Evolutionary conservation across 805 yeast species (phyloP), one percentile per base, ranked within the genome.

Genomic region (Pichia eremophila): DNA sequence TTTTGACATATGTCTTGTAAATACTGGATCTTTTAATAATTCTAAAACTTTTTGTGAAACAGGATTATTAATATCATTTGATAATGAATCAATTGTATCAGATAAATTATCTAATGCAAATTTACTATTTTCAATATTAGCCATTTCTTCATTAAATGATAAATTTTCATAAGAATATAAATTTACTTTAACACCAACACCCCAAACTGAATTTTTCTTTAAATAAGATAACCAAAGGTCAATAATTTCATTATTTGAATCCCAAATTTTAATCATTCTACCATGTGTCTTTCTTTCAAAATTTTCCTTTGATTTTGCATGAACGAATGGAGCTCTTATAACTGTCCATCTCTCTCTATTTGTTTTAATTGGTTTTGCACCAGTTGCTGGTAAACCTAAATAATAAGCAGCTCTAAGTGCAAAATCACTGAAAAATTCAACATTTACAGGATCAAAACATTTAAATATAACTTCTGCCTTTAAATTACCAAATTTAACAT

Each of bases 271-370:
- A 54, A 93, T 71, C 51, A 77, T 64, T 52, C 95, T 78, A 57
- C 83, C 79, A 64, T 79, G 85, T 1, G 98, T 93, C 43, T 78
- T 74, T 70, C 98, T 81, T 70, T 86, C 85, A 68, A 85, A 93
- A 72, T 91, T 93, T 70, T 91, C 95, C 69, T 93, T 93, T 10
- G 93, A 76, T 64, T 89, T 90, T 45, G 97, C 95, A 61, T 87
- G 93, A 19, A 85, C 96, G 64, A 93, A 93, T 1, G 97, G 97
- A 4, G 96, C 81, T 63, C 83, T 78, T 59, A 84, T 89, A 40
- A 93, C 96, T 0, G 99, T 93, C 87, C 96, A 91, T 56, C 89
- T 77, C 65, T 91, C 85, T 57, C 81, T 78, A 61, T 79, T 83
- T 4, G 84, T 80, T 53, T 79, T 83, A 53, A 78, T 64, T 43